Conservation (phyloP, 305 asterid genomes). For the Ajuga reptans region DNA sequence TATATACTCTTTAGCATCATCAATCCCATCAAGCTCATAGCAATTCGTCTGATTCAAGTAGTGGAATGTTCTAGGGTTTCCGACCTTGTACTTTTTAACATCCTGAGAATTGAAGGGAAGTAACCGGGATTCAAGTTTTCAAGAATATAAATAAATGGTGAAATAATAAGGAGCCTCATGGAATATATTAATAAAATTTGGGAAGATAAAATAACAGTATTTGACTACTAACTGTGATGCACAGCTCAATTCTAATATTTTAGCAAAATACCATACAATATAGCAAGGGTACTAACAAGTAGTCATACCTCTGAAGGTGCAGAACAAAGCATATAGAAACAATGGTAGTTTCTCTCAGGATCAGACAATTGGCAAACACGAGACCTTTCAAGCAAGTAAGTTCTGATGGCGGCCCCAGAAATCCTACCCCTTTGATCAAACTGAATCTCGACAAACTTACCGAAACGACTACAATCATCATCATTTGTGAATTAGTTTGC, state of each 20-base stretch:
- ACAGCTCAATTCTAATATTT: neutral
- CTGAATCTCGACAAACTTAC: conserved; percentile 87
- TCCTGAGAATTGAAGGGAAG: conserved; percentile 42
- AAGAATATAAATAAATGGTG: neutral
- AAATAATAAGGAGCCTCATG: neutral
- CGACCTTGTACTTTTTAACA: conserved; percentile 62
- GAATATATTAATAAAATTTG: neutral
- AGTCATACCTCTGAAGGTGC: conserved; percentile 65
- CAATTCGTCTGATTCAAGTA: conserved; percentile 88
- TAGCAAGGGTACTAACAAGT: neutral
- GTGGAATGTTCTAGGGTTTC: conserved; percentile 80
- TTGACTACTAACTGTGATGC: neutral
- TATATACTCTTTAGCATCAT: conserved; percentile 75
- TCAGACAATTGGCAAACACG: conserved; percentile 89
- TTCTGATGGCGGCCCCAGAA: conserved; percentile 85
- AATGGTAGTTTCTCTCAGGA: conserved; percentile 88
- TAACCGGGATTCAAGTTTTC: conserved; percentile 10
- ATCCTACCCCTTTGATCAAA: conserved; percentile 69
- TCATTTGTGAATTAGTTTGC: conserved; percentile 22
- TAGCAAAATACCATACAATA: neutral
- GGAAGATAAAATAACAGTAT: neutral
- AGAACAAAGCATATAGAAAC: conserved; percentile 87
- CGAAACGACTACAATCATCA: conserved; percentile 63
- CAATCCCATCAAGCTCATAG: conserved; percentile 67
- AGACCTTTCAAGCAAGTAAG: conserved; percentile 81